These are phyloP conservation scores for Trypanosoma melophagium DNA, from an alignment of 208 protist genomes.

Conservation along the genomic window DNA sequence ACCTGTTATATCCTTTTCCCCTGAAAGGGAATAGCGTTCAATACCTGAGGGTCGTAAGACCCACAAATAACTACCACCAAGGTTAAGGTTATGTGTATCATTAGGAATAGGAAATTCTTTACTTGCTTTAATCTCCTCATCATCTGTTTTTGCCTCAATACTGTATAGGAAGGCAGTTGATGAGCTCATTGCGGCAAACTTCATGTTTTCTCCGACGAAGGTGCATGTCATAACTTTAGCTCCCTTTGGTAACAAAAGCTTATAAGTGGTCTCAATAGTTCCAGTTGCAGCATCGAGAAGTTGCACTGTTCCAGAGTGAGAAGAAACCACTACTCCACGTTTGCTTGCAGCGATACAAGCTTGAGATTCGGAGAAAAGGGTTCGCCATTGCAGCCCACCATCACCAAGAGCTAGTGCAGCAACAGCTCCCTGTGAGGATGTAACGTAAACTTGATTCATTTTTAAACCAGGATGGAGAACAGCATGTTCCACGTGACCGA, in stretches of 20 bases:
- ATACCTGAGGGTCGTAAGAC: constrained; percentile 2
- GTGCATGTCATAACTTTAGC: constrained; percentile 39
- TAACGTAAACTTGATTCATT: constrained; percentile 43
- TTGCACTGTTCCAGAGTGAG: constrained; percentile 37
- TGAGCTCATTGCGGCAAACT: constrained; percentile 34
- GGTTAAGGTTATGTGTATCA: not conserved
- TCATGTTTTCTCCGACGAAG: constrained; percentile 27
- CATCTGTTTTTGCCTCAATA: constrained; percentile 29
- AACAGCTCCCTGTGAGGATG: constrained; percentile 71
- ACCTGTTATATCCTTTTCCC: constrained; percentile 5
- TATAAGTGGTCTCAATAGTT: constrained; percentile 54
- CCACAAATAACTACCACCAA: constrained; percentile 20
- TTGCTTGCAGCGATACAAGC: constrained; percentile 48
- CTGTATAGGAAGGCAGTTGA: constrained; percentile 34
- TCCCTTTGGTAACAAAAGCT: constrained; percentile 30
- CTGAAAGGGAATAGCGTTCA: constrained; percentile 24
- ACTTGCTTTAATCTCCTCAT: constrained; percentile 10
- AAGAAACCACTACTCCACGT: constrained; percentile 46
- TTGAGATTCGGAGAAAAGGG: constrained; percentile 44
- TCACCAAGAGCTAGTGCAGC: constrained; percentile 42
- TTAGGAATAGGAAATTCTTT: constrained; percentile 11
- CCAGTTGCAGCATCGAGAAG: constrained; percentile 55
- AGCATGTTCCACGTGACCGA: constrained; percentile 71
- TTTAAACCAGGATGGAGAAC: constrained; percentile 37
- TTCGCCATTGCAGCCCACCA: constrained; percentile 58